Base-by-base conservation (phyloP, 1,284 basidiomycete genomes). In the Moniliella sp. region DNA sequence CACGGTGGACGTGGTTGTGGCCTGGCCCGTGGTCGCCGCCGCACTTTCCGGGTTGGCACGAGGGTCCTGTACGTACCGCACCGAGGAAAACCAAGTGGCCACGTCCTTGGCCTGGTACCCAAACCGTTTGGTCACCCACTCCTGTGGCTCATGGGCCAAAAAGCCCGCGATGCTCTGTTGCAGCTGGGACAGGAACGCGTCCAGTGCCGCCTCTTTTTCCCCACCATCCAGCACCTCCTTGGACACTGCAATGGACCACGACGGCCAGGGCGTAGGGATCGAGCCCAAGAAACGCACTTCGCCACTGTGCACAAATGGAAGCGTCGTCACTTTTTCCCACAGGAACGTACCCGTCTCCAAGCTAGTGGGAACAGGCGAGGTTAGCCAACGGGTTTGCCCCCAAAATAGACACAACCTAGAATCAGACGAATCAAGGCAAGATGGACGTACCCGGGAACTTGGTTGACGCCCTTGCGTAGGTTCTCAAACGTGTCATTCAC, bases 221-320 rank as follows among this genome's bases (percentile, higher is more conserved):
- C 29, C 16, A 13, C 34, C 25, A 4, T 15, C 2, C 5, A 30
- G 25, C 8, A 46, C 31, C 1, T 39, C 36, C 9, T 45, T 48
- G 15, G 49, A 50, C 0, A 49, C 49, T 9, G 55, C 55, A 31
- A 58, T 57, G 1, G 45, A 67, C 88, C 88, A 97, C 2, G 79
- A 84, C 11, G 84, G 80, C 88, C 88, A 97, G 0, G 88, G 88
- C 0, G 86, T 94, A 23, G 75, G 76, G 1, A 83, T 76, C 3
- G 72, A 73, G 11, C 79, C 80, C 42, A 88, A 80, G 75, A 84
- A 34, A 21, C 28, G 33, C 13, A 34, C 33, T 15, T 30, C 27
- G 18, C 33, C 26, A 4, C 17, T 29, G 11, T 13, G 18, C 15
- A 34, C 29, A 15, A 16, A 29, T 8, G 32, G 17, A 16, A 11